Conservation (phyloP, 306 rosid species). For the Castanopsis chinensis region DNA sequence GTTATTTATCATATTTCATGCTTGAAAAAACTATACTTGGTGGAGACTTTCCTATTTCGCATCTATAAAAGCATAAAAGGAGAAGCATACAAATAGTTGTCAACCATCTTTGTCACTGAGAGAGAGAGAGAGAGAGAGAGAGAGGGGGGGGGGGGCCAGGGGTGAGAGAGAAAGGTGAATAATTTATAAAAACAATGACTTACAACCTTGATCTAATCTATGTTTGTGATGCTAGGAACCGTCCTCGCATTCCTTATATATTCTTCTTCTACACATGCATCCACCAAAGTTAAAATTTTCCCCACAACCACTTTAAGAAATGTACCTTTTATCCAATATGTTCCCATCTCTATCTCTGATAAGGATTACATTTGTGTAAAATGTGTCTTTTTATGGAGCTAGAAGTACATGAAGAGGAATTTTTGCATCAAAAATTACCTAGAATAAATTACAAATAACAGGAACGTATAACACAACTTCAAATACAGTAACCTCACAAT, state of each 20-base stretch:
- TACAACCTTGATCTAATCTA: background rate
- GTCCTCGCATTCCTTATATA: background rate
- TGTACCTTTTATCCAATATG: background rate
- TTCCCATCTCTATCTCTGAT: background rate
- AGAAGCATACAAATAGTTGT: background rate
- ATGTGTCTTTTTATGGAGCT: too few species aligned
- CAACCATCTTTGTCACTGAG: background rate
- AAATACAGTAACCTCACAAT: background rate
- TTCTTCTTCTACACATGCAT: background rate
- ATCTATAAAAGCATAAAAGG: slow-evolving; percentile 1
- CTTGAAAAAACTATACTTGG: background rate
- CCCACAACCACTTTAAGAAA: background rate
- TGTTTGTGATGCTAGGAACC: slow-evolving; percentile 2
- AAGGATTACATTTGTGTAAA: background rate
- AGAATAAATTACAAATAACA: background rate
- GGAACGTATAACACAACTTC: background rate
- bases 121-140: accelerated
- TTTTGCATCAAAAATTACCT: background rate
- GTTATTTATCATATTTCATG: background rate
- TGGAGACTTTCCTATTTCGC: background rate
- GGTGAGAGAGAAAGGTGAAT: background rate
- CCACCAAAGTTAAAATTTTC: background rate
- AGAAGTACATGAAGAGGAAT: background rate
- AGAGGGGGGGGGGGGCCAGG: background rate
- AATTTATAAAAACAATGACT: slow-evolving; percentile 1